Conservation (phyloP, 2,329 filamentous ascomycete genomes). For the Cladosporium sp. region DNA sequence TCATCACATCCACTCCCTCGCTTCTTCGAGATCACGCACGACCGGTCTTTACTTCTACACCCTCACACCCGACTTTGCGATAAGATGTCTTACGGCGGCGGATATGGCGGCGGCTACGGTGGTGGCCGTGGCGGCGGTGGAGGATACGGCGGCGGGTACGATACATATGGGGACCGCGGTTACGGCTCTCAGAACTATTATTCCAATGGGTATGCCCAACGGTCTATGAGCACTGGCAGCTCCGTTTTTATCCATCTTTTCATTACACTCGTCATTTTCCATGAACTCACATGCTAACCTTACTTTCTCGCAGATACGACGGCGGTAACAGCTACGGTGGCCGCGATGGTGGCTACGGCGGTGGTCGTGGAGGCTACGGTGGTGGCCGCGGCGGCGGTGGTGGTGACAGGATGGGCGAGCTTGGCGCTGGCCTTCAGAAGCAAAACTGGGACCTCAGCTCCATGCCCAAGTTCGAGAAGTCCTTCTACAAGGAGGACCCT, state of each 20-base stretch:
- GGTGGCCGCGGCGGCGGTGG: conserved; percentile 56
- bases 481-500: conserved; percentile 95
- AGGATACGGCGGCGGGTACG: conserved; percentile 35
- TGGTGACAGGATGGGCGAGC: conserved; percentile 89
- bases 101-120: conserved; percentile 17
- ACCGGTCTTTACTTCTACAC: conserved; percentile 8
- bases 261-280: no score
- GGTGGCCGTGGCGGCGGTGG: conserved; percentile 14
- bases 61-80: background rate
- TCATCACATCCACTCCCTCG: conserved; percentile 13
- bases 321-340: conserved; percentile 25
- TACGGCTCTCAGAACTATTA: conserved; percentile 45
- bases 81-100: conserved; percentile 43
- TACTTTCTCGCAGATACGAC: conserved; percentile 7
- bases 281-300: conserved; percentile 6
- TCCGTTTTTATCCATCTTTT: conserved; percentile 11
- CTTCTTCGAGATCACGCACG: background rate
- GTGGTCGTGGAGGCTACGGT: conserved; percentile 26
- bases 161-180: conserved; percentile 34
- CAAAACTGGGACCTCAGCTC: conserved; percentile 78
- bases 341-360: conserved; percentile 20
- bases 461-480: conserved; percentile 96
- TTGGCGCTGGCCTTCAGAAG: conserved; percentile 80
- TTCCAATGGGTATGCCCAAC: conserved; percentile 43
- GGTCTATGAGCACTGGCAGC: conserved; percentile 37